These are phyloP conservation scores for Luvunga scandens DNA, from an alignment of 345 rosid genomes.

Conservation along the genomic window DNA sequence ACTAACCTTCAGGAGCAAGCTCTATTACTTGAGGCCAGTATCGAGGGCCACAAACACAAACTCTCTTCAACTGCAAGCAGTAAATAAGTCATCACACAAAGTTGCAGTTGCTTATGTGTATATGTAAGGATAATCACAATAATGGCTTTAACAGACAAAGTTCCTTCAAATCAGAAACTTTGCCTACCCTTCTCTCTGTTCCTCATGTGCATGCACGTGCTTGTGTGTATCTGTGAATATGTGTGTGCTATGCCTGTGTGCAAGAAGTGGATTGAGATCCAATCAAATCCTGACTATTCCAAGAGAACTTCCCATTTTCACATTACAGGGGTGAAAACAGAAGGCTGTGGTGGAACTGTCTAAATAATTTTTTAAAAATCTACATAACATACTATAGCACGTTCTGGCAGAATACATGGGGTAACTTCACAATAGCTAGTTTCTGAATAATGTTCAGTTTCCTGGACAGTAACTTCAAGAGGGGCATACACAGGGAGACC, in stretches of 20 bases:
- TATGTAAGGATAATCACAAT: not conserved
- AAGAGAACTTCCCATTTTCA: not conserved
- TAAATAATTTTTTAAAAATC: not conserved
- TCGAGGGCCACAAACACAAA: slow-evolving; percentile 91
- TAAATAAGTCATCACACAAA: slow-evolving; percentile 6
- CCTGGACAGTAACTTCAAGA: slow-evolving; percentile 74
- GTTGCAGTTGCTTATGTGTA: not conserved
- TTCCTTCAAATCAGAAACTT: not conserved
- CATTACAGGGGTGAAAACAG: not conserved
- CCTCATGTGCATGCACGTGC: not conserved
- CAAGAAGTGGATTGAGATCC: not conserved
- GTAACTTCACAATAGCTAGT: slow-evolving; percentile 86
- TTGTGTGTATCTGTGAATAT: not conserved
- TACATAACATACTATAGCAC: slow-evolving; percentile 73
- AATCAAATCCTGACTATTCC: not conserved
- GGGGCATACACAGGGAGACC: slow-evolving; percentile 95
- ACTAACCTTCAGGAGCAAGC: slow-evolving; percentile 78
- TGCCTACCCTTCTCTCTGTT: not conserved
- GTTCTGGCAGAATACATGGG: slow-evolving; percentile 96
- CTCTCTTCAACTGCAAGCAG: slow-evolving; percentile 70
- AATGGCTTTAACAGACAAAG: not conserved
- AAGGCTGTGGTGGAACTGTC: not conserved
- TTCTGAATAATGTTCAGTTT: slow-evolving; percentile 83
- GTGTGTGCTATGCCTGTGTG: not conserved
- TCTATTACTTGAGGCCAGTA: slow-evolving; percentile 93